A percentile compares a stretch with the other conserved stretches of the same genome.
Evolutionary conservation across 306 rosid genomes (phyloP).

Genomic region (Pyrus bretschneideri): DNA sequence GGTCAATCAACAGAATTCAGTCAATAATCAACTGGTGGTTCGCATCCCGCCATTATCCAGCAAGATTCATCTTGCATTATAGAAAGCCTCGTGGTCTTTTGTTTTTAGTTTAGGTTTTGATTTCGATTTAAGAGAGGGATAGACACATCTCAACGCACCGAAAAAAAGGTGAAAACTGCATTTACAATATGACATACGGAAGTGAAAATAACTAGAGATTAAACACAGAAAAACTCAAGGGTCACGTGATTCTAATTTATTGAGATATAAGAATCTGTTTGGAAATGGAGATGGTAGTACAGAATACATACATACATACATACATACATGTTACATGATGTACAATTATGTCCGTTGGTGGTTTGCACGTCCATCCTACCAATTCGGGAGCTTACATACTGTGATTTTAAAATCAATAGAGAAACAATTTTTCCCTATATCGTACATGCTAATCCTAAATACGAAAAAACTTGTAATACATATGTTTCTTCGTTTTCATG

Average conservation of each 20-base stretch:
- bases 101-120: background rate
- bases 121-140: no score
- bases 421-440: background rate
- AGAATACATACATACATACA: background rate
- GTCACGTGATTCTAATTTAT: background rate
- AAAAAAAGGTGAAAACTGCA: background rate
- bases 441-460: constrained; percentile 32
- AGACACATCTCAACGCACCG: background rate
- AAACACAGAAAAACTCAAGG: background rate
- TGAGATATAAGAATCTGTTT: background rate
- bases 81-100: background rate
- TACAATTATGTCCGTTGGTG: background rate
- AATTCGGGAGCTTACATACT: background rate
- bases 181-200: background rate
- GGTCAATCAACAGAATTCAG: no score
- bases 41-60: no score
- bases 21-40: no score
- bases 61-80: background rate
- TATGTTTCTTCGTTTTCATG: constrained; percentile 1
- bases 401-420: constrained; percentile 11
- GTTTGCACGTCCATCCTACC: background rate
- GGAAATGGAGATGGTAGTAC: background rate
- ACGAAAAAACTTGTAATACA: constrained; percentile 21
- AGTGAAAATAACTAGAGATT: background rate
- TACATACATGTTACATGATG: background rate